Evolutionary conservation across 257 asterid species (phyloP).

Genomic region (Solanum piurae): DNA sequence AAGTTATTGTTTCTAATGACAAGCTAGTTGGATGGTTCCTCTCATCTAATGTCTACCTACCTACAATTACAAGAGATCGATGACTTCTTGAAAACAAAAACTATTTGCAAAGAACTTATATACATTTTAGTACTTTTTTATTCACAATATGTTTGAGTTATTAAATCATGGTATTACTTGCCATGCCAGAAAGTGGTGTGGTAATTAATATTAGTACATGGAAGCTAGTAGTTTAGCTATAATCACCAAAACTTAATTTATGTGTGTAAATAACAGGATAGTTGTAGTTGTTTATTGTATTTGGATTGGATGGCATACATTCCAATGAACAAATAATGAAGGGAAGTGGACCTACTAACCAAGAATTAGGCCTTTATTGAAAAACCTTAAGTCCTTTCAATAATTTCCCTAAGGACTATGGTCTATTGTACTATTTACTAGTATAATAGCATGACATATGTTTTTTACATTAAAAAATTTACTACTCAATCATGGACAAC

Average conservation of each 20-base stretch:
- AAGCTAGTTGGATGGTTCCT: not conserved
- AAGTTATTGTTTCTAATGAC: not conserved
- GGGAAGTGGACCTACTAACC: not conserved
- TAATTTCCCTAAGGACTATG: not conserved
- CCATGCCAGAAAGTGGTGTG: not conserved
- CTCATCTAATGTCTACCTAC: not conserved
- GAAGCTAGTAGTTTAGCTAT: not conserved
- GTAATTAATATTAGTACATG: not conserved
- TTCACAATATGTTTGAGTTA: not conserved
- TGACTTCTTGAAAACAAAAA: not conserved
- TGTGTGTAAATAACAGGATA: not conserved
- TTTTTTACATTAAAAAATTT: not conserved
- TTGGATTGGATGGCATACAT: not conserved
- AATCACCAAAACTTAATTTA: not conserved
- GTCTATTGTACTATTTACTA: not conserved
- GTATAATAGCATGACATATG: not conserved
- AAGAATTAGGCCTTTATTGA: not conserved
- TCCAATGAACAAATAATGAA: not conserved
- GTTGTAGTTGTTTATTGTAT: not conserved
- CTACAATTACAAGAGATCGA: not conserved
- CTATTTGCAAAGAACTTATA: not conserved
- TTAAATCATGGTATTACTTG: not conserved
- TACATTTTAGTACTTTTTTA: not conserved
- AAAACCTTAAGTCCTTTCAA: not conserved
- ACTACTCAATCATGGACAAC: not conserved